Percentiles rank a stretch among this genome's conserved stretches.
These are phyloP conservation scores for Zygoascus meyerae DNA, from an alignment of 1,139 yeast genomes.

Conservation along the genomic window DNA sequence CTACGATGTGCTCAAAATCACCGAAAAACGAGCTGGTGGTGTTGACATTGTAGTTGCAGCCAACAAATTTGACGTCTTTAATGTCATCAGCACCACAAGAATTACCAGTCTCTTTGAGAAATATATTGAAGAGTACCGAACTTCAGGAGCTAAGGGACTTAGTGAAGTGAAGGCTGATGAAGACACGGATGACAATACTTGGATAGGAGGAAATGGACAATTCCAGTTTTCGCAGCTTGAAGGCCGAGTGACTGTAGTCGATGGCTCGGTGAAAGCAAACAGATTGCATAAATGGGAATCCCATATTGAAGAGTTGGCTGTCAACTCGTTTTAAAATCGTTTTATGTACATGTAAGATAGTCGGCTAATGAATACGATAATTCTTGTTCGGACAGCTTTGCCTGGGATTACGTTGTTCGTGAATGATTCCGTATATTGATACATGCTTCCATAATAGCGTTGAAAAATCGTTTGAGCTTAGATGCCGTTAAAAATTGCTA, in stretches of 20 bases:
- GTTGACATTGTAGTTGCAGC: constrained; percentile 70
- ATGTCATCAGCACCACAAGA: constrained; percentile 63
- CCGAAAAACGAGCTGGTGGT: constrained; percentile 41
- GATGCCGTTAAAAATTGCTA: too few species aligned
- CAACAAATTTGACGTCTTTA: constrained; percentile 79
- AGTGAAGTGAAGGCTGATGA: constrained; percentile 36
- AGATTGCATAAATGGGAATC: constrained; percentile 58
- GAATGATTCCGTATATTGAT: too few species aligned
- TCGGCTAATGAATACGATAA: too few species aligned
- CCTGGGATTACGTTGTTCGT: too few species aligned
- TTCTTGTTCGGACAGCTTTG: too few species aligned
- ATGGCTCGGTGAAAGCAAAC: constrained; percentile 61
- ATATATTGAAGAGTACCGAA: constrained; percentile 57
- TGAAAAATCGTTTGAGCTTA: too few species aligned
- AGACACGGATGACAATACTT: constrained; percentile 28
- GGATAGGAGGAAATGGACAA: constrained; percentile 41
- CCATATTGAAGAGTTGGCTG: constrained; percentile 70
- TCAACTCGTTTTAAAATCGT: constrained; percentile 10
- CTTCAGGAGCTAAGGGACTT: constrained; percentile 39
- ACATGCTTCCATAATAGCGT: too few species aligned
- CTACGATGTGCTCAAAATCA: constrained; percentile 27
- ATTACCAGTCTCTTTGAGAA: constrained; percentile 53
- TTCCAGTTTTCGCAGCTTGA: constrained; percentile 65
- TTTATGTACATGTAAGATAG: not conserved
- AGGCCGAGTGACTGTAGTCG: constrained; percentile 62